These are phyloP conservation scores for Zygosaccharomyces sapae DNA, from an alignment of 1,139 yeast genomes.

Conservation along the genomic window DNA sequence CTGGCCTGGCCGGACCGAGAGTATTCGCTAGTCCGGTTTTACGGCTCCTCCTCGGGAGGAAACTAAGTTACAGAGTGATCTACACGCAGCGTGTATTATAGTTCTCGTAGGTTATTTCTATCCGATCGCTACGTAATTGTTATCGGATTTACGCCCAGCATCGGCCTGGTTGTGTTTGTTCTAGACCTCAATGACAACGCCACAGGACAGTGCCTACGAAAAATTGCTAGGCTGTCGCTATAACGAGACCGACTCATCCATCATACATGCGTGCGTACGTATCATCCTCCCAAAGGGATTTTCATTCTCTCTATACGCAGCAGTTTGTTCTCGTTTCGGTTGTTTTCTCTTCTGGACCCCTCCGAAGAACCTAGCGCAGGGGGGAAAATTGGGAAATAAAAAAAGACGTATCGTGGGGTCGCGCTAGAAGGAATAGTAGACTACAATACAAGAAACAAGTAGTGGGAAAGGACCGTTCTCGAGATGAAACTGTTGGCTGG, in stretches of 20 bases:
- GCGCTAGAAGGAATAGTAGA: not conserved
- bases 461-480: conserved; percentile 2
- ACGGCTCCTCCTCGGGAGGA: too few species aligned
- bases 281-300: not conserved
- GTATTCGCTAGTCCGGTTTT: not conserved
- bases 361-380: not conserved
- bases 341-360: not conserved
- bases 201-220: not conserved
- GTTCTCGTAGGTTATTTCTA: not conserved
- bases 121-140: not conserved
- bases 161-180: not conserved
- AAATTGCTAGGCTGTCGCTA: not conserved
- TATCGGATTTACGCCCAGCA: not conserved
- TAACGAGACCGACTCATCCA: not conserved
- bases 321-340: not conserved
- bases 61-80: not conserved
- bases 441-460: not conserved
- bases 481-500: conserved; percentile 7
- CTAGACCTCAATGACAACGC: not conserved
- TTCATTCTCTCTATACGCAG: not conserved
- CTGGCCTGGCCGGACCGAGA: not conserved
- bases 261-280: not conserved
- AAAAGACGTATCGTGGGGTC: not conserved
- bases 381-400: not conserved
- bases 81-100: not conserved